Evolutionary conservation across 1,284 basidiomycete genomes (phyloP), one percentile per base, ranked within the genome.

Genomic region (Meira nashicola): DNA sequence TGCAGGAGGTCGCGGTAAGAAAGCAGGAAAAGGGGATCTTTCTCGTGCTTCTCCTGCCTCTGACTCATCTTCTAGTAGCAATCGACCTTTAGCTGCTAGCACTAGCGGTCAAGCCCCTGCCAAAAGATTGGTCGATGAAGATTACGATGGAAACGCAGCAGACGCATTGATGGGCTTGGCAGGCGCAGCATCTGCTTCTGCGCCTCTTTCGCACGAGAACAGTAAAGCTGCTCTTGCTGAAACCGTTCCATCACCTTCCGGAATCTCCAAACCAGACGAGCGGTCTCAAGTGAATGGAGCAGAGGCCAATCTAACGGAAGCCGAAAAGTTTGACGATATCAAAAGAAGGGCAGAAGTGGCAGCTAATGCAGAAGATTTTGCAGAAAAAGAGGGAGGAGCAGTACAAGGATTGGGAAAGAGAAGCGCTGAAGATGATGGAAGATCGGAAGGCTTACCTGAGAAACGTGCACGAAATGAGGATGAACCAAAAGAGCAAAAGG

Each of bases 81-180:
- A 72, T 55, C 61, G 63, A 56, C 70, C 67, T 2, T 57, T 66
- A 10, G 65, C 64, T 1, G 67, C 69, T 12, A 43, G 43, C 10
- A n/a, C 7, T 21, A 17, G 21, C 28, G 9, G 8, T 58, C 33
- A 39, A 23, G 12, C 38, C n/a, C 21, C 61, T 1, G 59, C 67
- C 3, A 64, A 60, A 23, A 64, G 75, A 37, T 63, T 65, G 46
- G 65, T 75, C 14, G 73, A 75, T 51, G 73, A 77, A 59, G 68
- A 75, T 57, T 76, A 77, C 46, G 74, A 77, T 53, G 70, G 75
- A 38, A 69, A 74, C 11, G 76, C 76, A 28, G 76, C 74, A 0
- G 72, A 75, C 58, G 74, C 76, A 2, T 64, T 77, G 11, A 74
- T 77, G 71, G 76, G 76, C 21, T 66, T 77, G 3, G 76, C 74